These are phyloP conservation scores for Candida sp. DNA, from an alignment of 1,139 yeast genomes.

Conservation along the genomic window DNA sequence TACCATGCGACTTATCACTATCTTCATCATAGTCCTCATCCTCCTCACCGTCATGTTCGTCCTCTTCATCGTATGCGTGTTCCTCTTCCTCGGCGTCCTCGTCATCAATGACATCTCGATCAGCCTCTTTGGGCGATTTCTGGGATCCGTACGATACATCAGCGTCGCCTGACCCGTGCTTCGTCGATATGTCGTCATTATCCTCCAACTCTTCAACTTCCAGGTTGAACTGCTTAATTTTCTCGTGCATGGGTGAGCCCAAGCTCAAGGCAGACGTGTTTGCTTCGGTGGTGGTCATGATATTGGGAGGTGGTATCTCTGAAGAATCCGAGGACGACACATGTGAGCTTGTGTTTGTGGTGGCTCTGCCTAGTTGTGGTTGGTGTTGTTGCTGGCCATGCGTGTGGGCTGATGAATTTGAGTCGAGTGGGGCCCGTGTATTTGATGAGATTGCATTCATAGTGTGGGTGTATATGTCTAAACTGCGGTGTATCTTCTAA, in stretches of 20 bases:
- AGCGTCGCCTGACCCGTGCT: conserved; percentile 1
- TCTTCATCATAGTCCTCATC: neutral
- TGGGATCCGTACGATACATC: neutral
- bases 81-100: conserved; percentile 1
- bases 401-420: neutral
- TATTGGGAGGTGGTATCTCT: conserved; percentile 1
- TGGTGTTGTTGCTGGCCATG: neutral
- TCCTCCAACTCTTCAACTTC: neutral
- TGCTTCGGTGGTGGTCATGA: neutral
- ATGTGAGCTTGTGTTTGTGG: neutral
- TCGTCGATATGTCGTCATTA: conserved; percentile 1
- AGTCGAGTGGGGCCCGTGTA: neutral
- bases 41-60: conserved; percentile 1
- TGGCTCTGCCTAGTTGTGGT: neutral
- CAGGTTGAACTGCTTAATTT: conserved; percentile 7
- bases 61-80: conserved; percentile 2
- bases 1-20: conserved; percentile 5
- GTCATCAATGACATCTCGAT: neutral
- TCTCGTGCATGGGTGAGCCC: conserved; percentile 18
- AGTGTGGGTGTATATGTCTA: neutral
- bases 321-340: neutral
- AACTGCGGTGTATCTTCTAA: neutral
- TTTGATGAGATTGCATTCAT: conserved; percentile 2
- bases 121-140: neutral
- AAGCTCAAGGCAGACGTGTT: conserved; percentile 7